These are phyloP conservation scores for Penicillium olsonii DNA, from an alignment of 2,329 filamentous ascomycete species.

Conservation along the genomic window DNA sequence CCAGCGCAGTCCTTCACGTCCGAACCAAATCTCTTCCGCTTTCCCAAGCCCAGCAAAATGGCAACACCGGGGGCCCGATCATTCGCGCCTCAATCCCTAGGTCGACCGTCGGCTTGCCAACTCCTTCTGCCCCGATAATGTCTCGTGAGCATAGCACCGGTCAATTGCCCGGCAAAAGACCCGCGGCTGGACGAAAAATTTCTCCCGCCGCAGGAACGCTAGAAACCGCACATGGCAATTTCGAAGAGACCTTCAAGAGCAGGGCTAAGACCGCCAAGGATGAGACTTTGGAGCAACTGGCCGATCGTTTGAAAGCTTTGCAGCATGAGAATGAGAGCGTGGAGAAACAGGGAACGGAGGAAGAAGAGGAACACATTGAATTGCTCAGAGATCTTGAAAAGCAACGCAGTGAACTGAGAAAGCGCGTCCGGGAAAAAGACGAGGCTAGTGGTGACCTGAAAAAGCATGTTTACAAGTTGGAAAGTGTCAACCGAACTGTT, in stretches of 20 bases:
- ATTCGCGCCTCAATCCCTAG: conserved; percentile 57
- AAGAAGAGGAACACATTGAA: conserved; percentile 70
- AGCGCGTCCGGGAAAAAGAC: conserved; percentile 83
- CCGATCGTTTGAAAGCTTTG: conserved; percentile 75
- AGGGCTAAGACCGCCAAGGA: conserved; percentile 56
- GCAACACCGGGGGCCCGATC: conserved; percentile 36
- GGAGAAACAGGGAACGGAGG: conserved; percentile 64
- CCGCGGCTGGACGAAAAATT: conserved; percentile 71
- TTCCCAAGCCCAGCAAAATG: conserved; percentile 39
- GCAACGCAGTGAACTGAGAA: conserved; percentile 77
- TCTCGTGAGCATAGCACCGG: conserved; percentile 66
- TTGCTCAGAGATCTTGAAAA: conserved; percentile 68
- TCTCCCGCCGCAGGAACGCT: conserved; percentile 65
- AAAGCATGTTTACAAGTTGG: conserved; percentile 75
- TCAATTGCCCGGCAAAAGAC: conserved; percentile 59
- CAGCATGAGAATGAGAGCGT: conserved; percentile 82
- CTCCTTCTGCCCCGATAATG: conserved; percentile 63
- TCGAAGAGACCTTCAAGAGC: conserved; percentile 41
- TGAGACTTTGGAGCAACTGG: conserved; percentile 73
- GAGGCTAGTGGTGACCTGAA: conserved; percentile 83
- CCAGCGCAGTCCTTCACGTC: conserved; percentile 80
- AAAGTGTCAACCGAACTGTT: conserved; percentile 77
- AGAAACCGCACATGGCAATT: conserved; percentile 42
- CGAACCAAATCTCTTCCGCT: conserved; percentile 64
- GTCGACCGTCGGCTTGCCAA: conserved; percentile 56